Base-by-base conservation (phyloP, 1,284 basidiomycete species). In the Entoloma clypeatum region DNA sequence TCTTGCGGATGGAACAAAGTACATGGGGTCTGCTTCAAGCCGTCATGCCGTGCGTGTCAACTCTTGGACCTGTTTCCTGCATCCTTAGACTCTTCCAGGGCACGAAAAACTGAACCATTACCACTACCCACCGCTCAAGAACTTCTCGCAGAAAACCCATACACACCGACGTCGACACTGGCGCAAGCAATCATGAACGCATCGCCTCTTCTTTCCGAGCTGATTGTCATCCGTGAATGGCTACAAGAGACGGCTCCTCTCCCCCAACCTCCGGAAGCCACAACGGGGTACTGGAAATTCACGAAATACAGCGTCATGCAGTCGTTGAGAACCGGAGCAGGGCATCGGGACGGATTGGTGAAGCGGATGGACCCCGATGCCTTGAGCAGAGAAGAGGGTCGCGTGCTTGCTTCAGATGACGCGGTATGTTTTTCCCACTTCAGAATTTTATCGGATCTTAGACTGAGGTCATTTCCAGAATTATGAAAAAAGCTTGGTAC, bases 11-110 rank as follows among this genome's bases (percentile, higher is more conserved):
- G 58, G 90, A 92, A 59, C 71, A 78, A 31, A 81, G 86, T 58
- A 92, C 90, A 1, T 92, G 90, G 90, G 75, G 73, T 1, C 69
- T 92, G 0, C 57, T 92, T 3, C 86, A 90, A 58, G 77, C 78
- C 3, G 68, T 92, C 11, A 77, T 83, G 68, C 74, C 81, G 79
- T 84, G 56, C 36, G 65, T 62, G 3, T 9, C 5, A n/a, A 4
- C 11, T 10, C 2, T 18, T 4, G 4, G 17, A 18, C 7, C 7
- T 26, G 6, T 7, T 2, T 23, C 17, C 33, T 26, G 11, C 11
- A 11, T n/a, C 11, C 30, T 42, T 41, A 23, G 45, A 30, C 13
- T 41, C 11, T 36, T 23, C 13, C 49, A 86, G 83, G 11, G 68
- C 76, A 16, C 77, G 86, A 29, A 83, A 83, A 67, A 79, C 74